Evolutionary conservation across 306 rosid genomes (phyloP).

Genomic region (Trifolium repens): DNA sequence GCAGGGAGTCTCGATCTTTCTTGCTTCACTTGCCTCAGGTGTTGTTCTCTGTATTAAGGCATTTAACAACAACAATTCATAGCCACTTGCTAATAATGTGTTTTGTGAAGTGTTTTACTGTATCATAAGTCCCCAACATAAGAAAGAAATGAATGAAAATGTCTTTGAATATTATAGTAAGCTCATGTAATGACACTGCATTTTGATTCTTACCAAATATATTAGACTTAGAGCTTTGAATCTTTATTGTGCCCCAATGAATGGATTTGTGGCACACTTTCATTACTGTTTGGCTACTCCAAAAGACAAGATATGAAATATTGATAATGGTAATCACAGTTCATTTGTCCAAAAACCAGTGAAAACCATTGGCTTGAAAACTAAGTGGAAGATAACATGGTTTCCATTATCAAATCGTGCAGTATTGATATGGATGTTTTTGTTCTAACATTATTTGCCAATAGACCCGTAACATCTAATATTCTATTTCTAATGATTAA

Average conservation of each 20-base stretch:
- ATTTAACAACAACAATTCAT: slow-evolving; percentile 37
- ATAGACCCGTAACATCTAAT: slow-evolving; percentile 31
- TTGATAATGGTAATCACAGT: slow-evolving; percentile 36
- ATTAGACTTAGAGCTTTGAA: background rate
- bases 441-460: slow-evolving; percentile 37
- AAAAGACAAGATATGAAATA: slow-evolving; percentile 35
- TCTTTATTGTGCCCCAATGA: background rate
- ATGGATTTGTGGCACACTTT: background rate
- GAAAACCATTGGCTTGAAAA: slow-evolving; percentile 44
- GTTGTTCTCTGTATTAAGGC: slow-evolving; percentile 55
- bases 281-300: slow-evolving; percentile 23
- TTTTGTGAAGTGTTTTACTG: slow-evolving; percentile 10
- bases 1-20: slow-evolving; percentile 60
- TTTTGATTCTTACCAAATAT: background rate
- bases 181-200: background rate
- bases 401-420: slow-evolving; percentile 45
- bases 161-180: background rate
- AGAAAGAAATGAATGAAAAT: background rate
- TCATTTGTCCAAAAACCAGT: slow-evolving; percentile 39
- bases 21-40: slow-evolving; percentile 53
- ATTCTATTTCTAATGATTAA: slow-evolving; percentile 41
- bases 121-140: background rate
- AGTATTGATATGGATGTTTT: slow-evolving; percentile 46
- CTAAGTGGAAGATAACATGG: slow-evolving; percentile 48
- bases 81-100: slow-evolving; percentile 11